Percentiles rank a stretch among this genome's conserved stretches.
Evolutionary conservation across 2,329 filamentous ascomycete genomes (phyloP).

Genomic region (Calonectria naviculata): DNA sequence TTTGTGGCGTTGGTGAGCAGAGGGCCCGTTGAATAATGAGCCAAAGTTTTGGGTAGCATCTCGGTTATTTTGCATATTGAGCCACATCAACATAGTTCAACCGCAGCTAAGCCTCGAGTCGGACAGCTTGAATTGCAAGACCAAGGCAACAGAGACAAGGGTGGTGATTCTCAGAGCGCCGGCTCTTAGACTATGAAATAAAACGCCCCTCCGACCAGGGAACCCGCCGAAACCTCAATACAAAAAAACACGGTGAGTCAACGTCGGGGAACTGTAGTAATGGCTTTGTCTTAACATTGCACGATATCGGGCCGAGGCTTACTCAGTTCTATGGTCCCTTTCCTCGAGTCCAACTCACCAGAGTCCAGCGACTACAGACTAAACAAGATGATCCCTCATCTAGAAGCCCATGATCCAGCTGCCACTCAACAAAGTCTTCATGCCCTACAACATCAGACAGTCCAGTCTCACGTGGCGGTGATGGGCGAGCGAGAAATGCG

Average conservation of each 20-base stretch:
- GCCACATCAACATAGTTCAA: conserved; percentile 13
- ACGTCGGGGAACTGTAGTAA: not conserved
- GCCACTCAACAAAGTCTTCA: conserved; percentile 18
- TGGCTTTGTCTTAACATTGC: not conserved
- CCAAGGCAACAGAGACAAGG: not conserved
- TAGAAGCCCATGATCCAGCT: not conserved
- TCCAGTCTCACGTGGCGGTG: not conserved
- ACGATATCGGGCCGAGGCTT: not conserved
- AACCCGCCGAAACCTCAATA: not conserved
- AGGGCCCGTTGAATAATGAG: not conserved
- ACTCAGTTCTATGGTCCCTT: not conserved
- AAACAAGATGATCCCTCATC: not conserved
- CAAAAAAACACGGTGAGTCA: not conserved
- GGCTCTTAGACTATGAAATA: not conserved
- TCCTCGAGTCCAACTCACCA: not conserved
- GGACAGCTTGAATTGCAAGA: not conserved
- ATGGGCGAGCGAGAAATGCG: not conserved
- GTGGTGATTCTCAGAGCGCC: not conserved
- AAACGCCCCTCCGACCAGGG: not conserved
- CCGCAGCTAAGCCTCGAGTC: not conserved
- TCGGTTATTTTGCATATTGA: not conserved
- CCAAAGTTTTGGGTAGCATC: not conserved
- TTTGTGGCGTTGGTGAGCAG: not conserved
- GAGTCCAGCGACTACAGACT: conserved; percentile 12
- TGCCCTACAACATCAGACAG: not conserved